Evolutionary conservation across 495 filamentous ascomycete genomes (phyloP), one percentile per base, ranked within the genome.

Genomic region (Halenospora varia): DNA sequence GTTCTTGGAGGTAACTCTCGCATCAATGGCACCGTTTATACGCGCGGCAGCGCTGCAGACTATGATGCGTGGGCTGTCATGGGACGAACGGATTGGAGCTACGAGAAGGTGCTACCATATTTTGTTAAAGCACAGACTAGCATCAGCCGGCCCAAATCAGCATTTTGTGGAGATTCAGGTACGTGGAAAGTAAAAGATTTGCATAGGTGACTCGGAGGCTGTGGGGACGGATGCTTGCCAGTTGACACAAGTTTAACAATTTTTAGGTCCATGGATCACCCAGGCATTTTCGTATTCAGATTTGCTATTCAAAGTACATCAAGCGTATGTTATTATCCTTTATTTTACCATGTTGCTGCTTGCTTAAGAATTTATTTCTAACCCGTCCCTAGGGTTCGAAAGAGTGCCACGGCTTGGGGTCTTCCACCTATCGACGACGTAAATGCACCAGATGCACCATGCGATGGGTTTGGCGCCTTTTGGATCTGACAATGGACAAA

Each of bases 21-120:
- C 15, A 63, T 70, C 52, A 70, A 69, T 39, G 68, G 40, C 10
- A 56, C 62, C 60, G 25, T 70, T 1, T 53, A 61, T 20, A 70
- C 68, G 1, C 60, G 68, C 1, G 64, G 66, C 1, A n/a, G 39
- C 8, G 63, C 68, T 1, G 64, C 52, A 4, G 60, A 57, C 2
- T 70, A 69, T 48, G 56, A 58, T 41, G 39, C 26, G 20, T 69
- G 66, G 66, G 49, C 68, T 0, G 57, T 59, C n/a, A 59, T 59
- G 48, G 68, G 62, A 2, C 49, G 65, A 11, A 39, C 40, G 1
- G 60, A 68, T 18, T 70, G 68, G 68, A 40, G 48, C 44, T 70
- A 62, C 57, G 62, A 67, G 1, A 55, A 57, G 50, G 60, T 70
- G 13, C 64, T 68, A 42, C 66, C 68, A 10, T 67, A 60, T 40